These are phyloP conservation scores for Pichia phayaonensis DNA, from an alignment of 805 yeast species.

Conservation along the genomic window DNA sequence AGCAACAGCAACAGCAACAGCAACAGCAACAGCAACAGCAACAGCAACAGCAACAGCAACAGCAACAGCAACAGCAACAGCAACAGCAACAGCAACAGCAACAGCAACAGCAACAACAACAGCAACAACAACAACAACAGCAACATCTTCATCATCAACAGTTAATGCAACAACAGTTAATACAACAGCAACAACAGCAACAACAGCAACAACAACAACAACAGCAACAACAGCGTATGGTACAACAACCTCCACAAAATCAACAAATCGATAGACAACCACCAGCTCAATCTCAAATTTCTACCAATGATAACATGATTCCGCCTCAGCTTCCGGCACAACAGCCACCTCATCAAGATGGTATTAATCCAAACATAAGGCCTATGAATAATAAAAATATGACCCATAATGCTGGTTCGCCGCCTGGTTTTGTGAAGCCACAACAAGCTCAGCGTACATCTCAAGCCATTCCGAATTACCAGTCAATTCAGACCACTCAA, in stretches of 20 bases:
- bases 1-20: conserved; percentile 22
- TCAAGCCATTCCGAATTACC: neutral
- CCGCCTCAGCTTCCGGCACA: neutral
- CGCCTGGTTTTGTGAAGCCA: neutral
- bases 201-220: neutral
- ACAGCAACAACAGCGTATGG: neutral
- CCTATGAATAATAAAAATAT: neutral
- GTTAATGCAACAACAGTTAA: conserved; percentile 7
- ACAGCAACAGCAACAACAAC: conserved; percentile 21
- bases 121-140: conserved; percentile 18
- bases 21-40: conserved; percentile 6
- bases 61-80: conserved; percentile 23
- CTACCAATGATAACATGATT: neutral
- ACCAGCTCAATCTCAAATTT: neutral
- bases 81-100: conserved; percentile 14
- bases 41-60: conserved; percentile 8
- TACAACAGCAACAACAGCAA: conserved; percentile 10
- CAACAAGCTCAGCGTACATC: neutral
- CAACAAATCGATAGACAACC: neutral
- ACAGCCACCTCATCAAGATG: neutral
- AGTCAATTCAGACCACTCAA: neutral
- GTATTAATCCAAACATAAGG: neutral
- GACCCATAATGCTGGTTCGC: neutral
- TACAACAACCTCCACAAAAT: neutral
- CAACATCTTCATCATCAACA: conserved; percentile 15